Percentiles rank a stretch among this genome's conserved stretches.
Evolutionary conservation across 2,329 filamentous ascomycete genomes (phyloP).

Genomic region (Colletotrichum viniferum): DNA sequence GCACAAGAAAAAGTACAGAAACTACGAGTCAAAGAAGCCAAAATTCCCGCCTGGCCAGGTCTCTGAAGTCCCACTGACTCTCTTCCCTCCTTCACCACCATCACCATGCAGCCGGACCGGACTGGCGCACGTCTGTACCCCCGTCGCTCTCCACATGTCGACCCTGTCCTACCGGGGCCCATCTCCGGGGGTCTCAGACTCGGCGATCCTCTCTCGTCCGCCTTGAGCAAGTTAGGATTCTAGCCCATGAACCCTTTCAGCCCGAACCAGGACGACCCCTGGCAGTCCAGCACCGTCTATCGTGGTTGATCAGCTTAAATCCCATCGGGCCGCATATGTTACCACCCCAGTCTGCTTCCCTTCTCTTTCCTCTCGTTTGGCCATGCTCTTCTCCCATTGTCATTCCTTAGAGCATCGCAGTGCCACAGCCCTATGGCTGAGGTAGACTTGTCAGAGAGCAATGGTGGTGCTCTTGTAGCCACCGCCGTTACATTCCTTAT

Average conservation of each 20-base stretch:
- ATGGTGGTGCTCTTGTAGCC: constrained; percentile 39
- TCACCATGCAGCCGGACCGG: not conserved
- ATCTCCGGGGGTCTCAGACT: constrained; percentile 10
- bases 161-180: constrained; percentile 8
- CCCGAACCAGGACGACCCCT: not conserved
- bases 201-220: not conserved
- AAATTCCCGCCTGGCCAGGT: not conserved
- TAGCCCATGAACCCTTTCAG: not conserved
- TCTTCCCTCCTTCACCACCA: not conserved
- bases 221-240: not conserved
- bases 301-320: not conserved
- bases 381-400: constrained; percentile 3
- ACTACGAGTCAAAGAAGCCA: not conserved
- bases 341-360: not conserved
- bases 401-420: not conserved
- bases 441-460: constrained; percentile 41
- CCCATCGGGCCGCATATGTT: not conserved
- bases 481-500: constrained; percentile 41
- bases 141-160: constrained; percentile 8
- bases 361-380: not conserved
- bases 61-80: not conserved
- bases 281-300: not conserved
- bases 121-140: not conserved
- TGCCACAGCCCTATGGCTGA: constrained; percentile 33
- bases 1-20: not conserved